phyloP scores from a whole-genome alignment of 805 yeast species.

The Metschnikowia hibisci region DNA sequence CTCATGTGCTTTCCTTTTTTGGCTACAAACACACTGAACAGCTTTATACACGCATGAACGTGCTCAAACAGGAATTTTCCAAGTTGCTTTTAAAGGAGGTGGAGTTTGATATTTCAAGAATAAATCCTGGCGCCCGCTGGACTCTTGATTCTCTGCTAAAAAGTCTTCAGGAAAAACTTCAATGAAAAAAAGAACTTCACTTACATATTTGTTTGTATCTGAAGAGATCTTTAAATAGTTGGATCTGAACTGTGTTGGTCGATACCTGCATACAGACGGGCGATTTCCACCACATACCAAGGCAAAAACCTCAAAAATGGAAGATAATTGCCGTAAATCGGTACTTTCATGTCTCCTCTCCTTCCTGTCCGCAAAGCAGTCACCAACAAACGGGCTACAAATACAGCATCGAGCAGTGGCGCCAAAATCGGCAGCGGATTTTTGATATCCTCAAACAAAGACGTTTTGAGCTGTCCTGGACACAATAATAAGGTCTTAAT shows the following conservation, averaged over 20 bases:
- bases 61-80: conserved; percentile 6
- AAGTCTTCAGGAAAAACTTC: conserved; percentile 6
- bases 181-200: conserved; percentile 5
- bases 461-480: conserved; percentile 82
- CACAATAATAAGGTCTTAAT: conserved; percentile 73
- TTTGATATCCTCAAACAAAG: conserved; percentile 65
- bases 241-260: conserved; percentile 35
- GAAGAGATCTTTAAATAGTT: not conserved
- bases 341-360: conserved; percentile 66
- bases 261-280: conserved; percentile 62
- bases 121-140: conserved; percentile 9
- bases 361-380: conserved; percentile 55
- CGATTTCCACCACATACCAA: conserved; percentile 58
- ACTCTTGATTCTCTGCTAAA: conserved; percentile 9
- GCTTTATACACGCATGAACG: conserved; percentile 15
- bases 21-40: conserved; percentile 15
- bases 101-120: conserved; percentile 9
- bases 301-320: conserved; percentile 73
- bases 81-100: conserved; percentile 2
- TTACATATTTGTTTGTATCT: not conserved
- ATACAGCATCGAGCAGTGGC: conserved; percentile 69
- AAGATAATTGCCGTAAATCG: conserved; percentile 70
- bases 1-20: conserved; percentile 11
- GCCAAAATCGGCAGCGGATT: conserved; percentile 78
- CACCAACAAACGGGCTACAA: conserved; percentile 59